Conservation (phyloP, 2,329 filamentous ascomycete species). For the Myrmaecium sp. region DNA sequence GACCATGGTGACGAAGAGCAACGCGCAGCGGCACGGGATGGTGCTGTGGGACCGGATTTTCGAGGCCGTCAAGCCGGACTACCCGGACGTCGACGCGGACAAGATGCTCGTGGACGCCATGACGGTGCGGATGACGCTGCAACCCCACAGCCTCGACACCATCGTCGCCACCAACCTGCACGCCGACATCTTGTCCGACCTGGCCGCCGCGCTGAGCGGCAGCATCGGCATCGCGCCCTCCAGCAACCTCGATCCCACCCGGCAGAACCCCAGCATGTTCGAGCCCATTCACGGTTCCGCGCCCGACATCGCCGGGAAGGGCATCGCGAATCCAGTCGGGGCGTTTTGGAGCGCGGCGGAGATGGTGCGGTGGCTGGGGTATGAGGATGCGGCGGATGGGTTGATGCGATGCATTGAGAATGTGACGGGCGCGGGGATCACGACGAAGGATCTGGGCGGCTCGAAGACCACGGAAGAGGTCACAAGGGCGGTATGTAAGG, state of each 20-base stretch:
- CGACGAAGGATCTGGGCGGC: conserved; percentile 45
- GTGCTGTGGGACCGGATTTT: conserved; percentile 32
- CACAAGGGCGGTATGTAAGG: conserved; percentile 38
- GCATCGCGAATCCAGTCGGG: conserved; percentile 45
- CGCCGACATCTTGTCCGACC: conserved; percentile 50
- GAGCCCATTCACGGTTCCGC: conserved; percentile 48
- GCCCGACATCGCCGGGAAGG: conserved; percentile 47
- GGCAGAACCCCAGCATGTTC: conserved; percentile 42
- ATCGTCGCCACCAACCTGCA: conserved; percentile 31
- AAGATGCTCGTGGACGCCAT: conserved; percentile 35
- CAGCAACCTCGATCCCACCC: conserved; percentile 46
- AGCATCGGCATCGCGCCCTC: conserved; percentile 53
- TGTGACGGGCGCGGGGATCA: conserved; percentile 36
- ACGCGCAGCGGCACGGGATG: conserved; percentile 32
- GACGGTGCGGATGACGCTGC: conserved; percentile 31
- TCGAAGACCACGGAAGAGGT: conserved; percentile 39
- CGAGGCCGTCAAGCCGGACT: conserved; percentile 28
- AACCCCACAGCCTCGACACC: conserved; percentile 28
- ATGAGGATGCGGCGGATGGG: conserved; percentile 37
- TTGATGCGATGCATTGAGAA: conserved; percentile 45
- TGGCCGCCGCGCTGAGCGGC: conserved; percentile 48
- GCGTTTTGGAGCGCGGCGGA: conserved; percentile 56
- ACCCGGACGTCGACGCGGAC: conserved; percentile 27
- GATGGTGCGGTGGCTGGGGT: conserved; percentile 48
- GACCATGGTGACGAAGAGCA: conserved; percentile 33